Evolutionary conservation across 306 rosid genomes (phyloP).

Genomic region (Malus sieversii): DNA sequence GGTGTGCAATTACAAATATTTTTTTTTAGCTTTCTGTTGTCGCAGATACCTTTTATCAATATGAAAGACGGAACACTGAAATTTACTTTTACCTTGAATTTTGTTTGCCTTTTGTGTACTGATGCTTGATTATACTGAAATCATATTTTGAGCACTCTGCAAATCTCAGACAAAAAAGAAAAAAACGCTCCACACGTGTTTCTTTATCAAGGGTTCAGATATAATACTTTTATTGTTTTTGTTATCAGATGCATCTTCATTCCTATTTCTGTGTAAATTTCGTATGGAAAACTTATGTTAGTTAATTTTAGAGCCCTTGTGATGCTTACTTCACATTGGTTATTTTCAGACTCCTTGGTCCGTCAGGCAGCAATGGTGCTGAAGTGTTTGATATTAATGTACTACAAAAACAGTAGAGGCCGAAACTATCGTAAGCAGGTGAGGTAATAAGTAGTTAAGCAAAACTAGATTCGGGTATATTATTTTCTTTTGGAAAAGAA

Average conservation of each 20-base stretch:
- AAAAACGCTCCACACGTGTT: background rate
- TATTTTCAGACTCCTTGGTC: conserved; percentile 78
- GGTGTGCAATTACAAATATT: background rate
- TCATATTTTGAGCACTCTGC: background rate
- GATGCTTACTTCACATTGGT: conserved; percentile 17
- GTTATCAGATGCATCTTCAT: background rate
- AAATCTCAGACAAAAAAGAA: background rate
- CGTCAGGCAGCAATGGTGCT: conserved; percentile 86
- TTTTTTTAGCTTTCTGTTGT: background rate
- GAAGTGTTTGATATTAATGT: conserved; percentile 74
- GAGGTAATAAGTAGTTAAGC: conserved; percentile 20
- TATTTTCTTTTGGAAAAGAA: conserved; percentile 2
- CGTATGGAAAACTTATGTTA: conserved; percentile 2
- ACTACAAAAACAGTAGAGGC: conserved; percentile 87
- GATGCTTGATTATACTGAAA: background rate
- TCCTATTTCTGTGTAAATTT: background rate
- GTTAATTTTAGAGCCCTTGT: conserved; percentile 7
- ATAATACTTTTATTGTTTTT: background rate
- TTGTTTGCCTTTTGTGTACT: background rate
- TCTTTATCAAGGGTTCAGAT: background rate
- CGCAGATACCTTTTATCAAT: background rate
- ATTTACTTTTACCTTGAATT: background rate
- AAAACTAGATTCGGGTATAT: background rate
- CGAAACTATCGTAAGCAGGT: conserved; percentile 95
- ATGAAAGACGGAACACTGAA: background rate